Conservation (phyloP, 352 stramenopile genomes). For the Pythium utonaiense region DNA sequence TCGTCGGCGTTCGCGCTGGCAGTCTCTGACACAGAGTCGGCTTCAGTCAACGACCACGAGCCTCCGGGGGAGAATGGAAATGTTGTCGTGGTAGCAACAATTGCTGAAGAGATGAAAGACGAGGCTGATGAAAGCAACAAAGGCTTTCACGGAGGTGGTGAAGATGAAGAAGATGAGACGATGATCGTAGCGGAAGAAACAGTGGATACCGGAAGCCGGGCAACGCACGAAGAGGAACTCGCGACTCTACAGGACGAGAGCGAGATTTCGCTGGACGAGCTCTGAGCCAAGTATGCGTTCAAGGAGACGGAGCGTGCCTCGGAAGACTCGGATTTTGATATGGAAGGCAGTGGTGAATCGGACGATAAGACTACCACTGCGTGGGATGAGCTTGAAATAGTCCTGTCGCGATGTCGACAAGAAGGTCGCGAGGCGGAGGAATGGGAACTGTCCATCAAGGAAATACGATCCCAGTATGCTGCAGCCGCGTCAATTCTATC, state of each 20-base stretch:
- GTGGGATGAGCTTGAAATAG: slow-evolving; percentile 59
- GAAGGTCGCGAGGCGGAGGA: slow-evolving; percentile 85
- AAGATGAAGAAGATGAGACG: slow-evolving; percentile 41
- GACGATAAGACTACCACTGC: slow-evolving; percentile 91
- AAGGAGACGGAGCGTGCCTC: slow-evolving; percentile 15
- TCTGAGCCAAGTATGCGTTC: slow-evolving; percentile 64
- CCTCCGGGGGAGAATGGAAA: too few species aligned
- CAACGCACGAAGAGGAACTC: slow-evolving; percentile 50
- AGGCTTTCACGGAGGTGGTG: slow-evolving; percentile 13
- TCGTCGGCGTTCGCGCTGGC: too few species aligned
- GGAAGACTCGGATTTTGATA: slow-evolving; percentile 34
- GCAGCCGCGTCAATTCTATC: slow-evolving; percentile 1
- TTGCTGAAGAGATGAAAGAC: not conserved
- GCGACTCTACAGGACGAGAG: slow-evolving; percentile 62
- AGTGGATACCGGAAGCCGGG: not conserved
- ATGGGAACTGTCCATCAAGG: slow-evolving; percentile 90
- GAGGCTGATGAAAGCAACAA: too few species aligned
- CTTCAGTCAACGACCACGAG: too few species aligned
- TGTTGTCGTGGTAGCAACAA: not conserved
- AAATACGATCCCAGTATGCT: slow-evolving; percentile 51
- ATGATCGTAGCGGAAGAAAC: slow-evolving; percentile 31
- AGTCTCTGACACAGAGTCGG: too few species aligned
- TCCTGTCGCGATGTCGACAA: slow-evolving; percentile 37
- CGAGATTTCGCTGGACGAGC: slow-evolving; percentile 78
- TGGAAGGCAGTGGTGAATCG: slow-evolving; percentile 26